Evolutionary conservation across 805 yeast genomes (phyloP).

Genomic region (Schwanniomyces sp.): DNA sequence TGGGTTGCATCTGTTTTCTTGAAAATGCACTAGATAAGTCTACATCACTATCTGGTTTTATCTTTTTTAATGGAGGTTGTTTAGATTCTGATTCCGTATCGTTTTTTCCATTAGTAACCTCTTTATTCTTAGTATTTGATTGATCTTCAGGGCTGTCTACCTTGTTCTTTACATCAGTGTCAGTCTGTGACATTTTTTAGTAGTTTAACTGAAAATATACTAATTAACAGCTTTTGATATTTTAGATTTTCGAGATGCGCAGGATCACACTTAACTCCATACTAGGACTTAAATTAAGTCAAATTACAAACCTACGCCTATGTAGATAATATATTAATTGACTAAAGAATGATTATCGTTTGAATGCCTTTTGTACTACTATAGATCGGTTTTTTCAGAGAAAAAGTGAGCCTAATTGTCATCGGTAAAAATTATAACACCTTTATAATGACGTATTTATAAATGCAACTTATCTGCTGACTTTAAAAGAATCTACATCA

Average conservation of each 20-base stretch:
- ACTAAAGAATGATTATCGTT: no score
- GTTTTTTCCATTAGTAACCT: neutral
- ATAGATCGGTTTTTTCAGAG: no score
- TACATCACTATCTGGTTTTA: conserved; percentile 5
- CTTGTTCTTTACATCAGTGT: neutral
- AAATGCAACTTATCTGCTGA: no score
- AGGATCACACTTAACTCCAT: no score
- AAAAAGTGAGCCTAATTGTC: no score
- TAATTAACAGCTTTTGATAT: neutral
- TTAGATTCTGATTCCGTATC: neutral
- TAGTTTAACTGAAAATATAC: neutral
- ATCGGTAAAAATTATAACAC: no score
- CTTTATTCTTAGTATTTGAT: neutral
- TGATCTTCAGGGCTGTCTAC: neutral
- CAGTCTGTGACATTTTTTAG: neutral
- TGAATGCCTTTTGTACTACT: no score
- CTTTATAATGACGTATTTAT: no score
- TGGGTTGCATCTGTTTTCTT: conserved; percentile 13
- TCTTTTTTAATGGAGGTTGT: neutral
- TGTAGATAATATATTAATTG: no score
- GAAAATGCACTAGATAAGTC: conserved; percentile 22
- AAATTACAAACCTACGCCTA: no score
- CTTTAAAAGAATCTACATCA: no score
- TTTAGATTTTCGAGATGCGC: neutral
- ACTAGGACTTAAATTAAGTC: no score